phyloP scores from a whole-genome alignment of 169 alveolate species.

The Perkinsus marinus region DNA sequence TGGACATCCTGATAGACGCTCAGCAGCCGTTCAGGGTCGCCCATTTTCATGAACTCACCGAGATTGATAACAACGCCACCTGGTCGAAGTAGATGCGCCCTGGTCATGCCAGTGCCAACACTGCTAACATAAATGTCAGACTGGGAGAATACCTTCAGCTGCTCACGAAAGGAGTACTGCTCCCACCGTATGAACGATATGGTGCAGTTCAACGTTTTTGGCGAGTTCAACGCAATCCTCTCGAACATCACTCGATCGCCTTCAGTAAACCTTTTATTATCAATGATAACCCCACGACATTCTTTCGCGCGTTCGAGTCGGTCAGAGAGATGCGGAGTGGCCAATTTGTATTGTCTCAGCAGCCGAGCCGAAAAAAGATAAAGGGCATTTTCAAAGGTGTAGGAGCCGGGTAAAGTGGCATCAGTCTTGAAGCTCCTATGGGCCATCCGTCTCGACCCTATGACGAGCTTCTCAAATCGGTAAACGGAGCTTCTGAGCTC shows the following conservation, averaged over 20 bases:
- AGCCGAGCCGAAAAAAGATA: background rate
- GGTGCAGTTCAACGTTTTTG: background rate
- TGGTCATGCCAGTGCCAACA: background rate
- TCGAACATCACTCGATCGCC: background rate
- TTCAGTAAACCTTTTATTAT: background rate
- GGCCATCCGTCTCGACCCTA: background rate
- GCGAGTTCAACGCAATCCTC: background rate
- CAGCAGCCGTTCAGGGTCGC: background rate
- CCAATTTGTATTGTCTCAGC: background rate
- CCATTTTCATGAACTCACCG: background rate
- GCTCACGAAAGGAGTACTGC: background rate
- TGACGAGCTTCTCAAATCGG: background rate
- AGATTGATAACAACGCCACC: background rate
- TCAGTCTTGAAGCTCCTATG: background rate
- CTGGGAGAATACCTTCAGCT: background rate
- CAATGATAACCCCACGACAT: background rate
- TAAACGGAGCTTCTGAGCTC: background rate
- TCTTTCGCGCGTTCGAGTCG: background rate
- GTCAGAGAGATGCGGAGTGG: background rate
- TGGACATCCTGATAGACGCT: background rate
- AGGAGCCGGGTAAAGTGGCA: background rate
- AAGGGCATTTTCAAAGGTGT: background rate
- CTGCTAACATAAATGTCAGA: background rate
- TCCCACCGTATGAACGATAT: background rate
- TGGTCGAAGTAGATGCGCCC: background rate